phyloP scores from a whole-genome alignment of 257 asterid genomes.

The Scutellaria baicalensis region DNA sequence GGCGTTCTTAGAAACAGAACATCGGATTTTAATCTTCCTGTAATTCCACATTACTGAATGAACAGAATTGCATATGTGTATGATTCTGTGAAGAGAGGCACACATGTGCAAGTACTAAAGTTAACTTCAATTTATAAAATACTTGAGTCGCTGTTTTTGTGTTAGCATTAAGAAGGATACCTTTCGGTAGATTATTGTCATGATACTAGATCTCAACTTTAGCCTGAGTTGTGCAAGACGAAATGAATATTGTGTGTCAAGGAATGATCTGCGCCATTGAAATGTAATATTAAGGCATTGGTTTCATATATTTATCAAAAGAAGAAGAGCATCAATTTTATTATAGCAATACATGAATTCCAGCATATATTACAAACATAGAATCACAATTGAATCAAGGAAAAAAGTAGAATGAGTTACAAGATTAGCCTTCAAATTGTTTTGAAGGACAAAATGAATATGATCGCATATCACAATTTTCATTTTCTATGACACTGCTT shows the following conservation, averaged over 20 bases:
- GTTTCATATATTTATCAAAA: not conserved
- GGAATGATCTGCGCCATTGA: conserved; percentile 73
- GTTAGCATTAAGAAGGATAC: conserved; percentile 23
- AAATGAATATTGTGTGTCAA: conserved; percentile 82
- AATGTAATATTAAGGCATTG: conserved; percentile 9
- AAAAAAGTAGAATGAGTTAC: not conserved
- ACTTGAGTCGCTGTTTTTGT: not conserved
- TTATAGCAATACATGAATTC: not conserved
- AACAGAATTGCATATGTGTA: not conserved
- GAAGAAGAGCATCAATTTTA: not conserved
- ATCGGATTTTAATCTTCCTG: not conserved
- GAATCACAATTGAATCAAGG: not conserved
- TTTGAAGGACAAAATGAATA: not conserved
- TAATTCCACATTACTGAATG: not conserved
- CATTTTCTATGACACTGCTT: too few species aligned
- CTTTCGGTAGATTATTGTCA: conserved; percentile 80
- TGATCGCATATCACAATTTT: not conserved
- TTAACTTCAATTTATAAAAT: not conserved
- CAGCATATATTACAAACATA: not conserved
- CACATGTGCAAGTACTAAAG: not conserved
- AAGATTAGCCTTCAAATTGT: not conserved
- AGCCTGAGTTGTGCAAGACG: conserved; percentile 78
- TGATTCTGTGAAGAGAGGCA: not conserved
- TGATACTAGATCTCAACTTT: conserved; percentile 85
- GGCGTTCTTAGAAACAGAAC: not conserved